phyloP scores from a whole-genome alignment of 495 filamentous ascomycete species.

The Lophiotrema nucula region DNA sequence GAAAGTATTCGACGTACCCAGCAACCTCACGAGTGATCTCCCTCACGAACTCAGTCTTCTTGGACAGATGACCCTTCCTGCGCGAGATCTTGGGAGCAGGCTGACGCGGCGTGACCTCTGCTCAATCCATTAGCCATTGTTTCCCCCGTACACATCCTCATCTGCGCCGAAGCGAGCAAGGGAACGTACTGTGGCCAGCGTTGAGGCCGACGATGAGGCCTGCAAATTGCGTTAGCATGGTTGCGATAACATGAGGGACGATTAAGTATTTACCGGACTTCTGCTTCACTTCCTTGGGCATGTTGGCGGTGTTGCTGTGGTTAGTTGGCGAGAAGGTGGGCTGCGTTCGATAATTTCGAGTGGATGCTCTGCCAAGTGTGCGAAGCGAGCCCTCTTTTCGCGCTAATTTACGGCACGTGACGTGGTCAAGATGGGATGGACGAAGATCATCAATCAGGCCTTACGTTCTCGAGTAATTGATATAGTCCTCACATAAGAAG shows the following conservation, averaged over 20 bases:
- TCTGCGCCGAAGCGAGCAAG: slow-evolving; percentile 3
- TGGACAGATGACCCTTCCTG: slow-evolving; percentile 87
- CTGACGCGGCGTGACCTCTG: slow-evolving; percentile 90
- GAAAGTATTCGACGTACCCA: slow-evolving; percentile 55
- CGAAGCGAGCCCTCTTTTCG: too few relatives aligned
- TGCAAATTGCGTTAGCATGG: slow-evolving; percentile 12
- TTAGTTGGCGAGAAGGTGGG: slow-evolving; percentile 4
- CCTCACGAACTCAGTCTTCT: slow-evolving; percentile 88
- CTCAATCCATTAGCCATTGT: slow-evolving; percentile 34
- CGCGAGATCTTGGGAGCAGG: slow-evolving; percentile 83
- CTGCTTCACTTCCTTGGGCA: slow-evolving; percentile 34
- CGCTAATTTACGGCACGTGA: too few relatives aligned
- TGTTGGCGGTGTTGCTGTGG: slow-evolving; percentile 28
- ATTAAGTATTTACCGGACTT: slow-evolving; percentile 15
- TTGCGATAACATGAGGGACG: not conserved
- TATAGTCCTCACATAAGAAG: too few relatives aligned
- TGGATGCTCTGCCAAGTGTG: too few relatives aligned
- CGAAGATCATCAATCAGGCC: too few relatives aligned
- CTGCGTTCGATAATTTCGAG: slow-evolving; percentile 20
- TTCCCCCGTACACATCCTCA: not conserved
- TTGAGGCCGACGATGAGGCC: slow-evolving; percentile 63
- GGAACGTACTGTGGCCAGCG: slow-evolving; percentile 75
- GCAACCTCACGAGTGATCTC: slow-evolving; percentile 95
- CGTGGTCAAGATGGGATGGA: too few relatives aligned
- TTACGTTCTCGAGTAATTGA: too few relatives aligned